Percentiles rank a stretch among this genome's conserved stretches.
phyloP scores from a whole-genome alignment of 2,329 filamentous ascomycete genomes.

The Fusarium buharicum region DNA sequence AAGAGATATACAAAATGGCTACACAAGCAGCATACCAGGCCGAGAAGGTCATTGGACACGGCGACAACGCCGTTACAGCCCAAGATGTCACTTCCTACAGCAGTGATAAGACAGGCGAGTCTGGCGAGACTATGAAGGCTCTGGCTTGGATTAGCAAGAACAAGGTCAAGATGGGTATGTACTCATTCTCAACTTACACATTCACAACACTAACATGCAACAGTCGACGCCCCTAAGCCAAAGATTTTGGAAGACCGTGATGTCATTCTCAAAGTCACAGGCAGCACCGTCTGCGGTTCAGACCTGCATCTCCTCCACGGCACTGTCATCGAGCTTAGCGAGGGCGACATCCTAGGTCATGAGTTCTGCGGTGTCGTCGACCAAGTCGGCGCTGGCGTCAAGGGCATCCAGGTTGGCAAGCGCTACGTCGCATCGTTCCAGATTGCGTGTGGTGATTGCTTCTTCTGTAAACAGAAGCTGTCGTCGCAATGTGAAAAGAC shows the following conservation, averaged over 20 bases:
- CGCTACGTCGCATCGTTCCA: conserved; percentile 88
- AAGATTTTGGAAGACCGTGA: conserved; percentile 77
- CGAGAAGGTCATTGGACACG: conserved; percentile 76
- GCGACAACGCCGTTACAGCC: conserved; percentile 68
- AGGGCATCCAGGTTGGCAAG: conserved; percentile 66
- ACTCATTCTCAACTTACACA: background rate
- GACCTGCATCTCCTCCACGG: conserved; percentile 69
- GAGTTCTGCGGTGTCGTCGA: conserved; percentile 69
- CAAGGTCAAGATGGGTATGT: conserved; percentile 71
- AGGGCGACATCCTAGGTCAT: conserved; percentile 74
- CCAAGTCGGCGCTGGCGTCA: conserved; percentile 65
- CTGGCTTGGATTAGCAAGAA: conserved; percentile 86
- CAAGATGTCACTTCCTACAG: conserved; percentile 76
- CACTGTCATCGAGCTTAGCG: conserved; percentile 66
- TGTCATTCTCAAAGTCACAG: conserved; percentile 82
- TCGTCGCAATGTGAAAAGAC: conserved; percentile 84
- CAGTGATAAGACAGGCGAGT: conserved; percentile 57
- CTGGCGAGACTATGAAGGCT: conserved; percentile 77
- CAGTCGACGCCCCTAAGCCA: conserved; percentile 74
- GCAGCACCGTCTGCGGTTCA: conserved; percentile 68
- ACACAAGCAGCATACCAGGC: conserved; percentile 73
- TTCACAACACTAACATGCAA: background rate
- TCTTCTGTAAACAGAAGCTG: conserved; percentile 81
- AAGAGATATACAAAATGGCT: conserved; percentile 24
- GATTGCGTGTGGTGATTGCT: conserved; percentile 79